phyloP scores from a whole-genome alignment of 1,284 basidiomycete genomes.

The Caloboletus inedulis region DNA sequence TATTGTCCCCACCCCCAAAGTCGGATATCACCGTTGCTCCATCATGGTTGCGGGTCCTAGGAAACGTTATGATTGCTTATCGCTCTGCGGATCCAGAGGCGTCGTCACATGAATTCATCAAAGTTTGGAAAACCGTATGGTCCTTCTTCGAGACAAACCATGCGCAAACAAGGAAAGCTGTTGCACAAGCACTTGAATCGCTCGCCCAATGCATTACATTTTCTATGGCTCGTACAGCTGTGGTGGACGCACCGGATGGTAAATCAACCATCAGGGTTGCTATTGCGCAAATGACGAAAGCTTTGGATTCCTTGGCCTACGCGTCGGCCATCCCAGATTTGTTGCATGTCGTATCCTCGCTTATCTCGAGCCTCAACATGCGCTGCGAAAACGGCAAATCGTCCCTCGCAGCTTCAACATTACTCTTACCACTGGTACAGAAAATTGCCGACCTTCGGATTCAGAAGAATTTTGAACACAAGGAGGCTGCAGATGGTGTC shows the following conservation, averaged over 20 bases:
- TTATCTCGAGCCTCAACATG: constrained; percentile 46
- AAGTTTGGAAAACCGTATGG: constrained; percentile 79
- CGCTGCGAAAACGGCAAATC: constrained; percentile 36
- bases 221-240: constrained; percentile 53
- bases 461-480: constrained; percentile 85
- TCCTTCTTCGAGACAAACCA: constrained; percentile 66
- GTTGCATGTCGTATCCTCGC: constrained; percentile 58
- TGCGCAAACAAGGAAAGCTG: constrained; percentile 54
- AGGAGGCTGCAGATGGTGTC: constrained; percentile 82
- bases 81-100: constrained; percentile 45
- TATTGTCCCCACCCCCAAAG: constrained; percentile 71
- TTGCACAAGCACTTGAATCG: constrained; percentile 60
- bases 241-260: constrained; percentile 39
- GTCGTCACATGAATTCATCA: constrained; percentile 53
- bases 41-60: constrained; percentile 74
- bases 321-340: constrained; percentile 72
- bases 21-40: constrained; percentile 59
- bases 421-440: constrained; percentile 73
- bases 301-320: constrained; percentile 67
- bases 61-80: constrained; percentile 64
- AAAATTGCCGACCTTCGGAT: constrained; percentile 75
- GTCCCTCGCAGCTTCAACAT: constrained; percentile 65
- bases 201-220: constrained; percentile 71
- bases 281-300: constrained; percentile 59
- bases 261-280: constrained; percentile 61